Conservation (phyloP, 116 monocot species). For the Posidonia oceanica region DNA sequence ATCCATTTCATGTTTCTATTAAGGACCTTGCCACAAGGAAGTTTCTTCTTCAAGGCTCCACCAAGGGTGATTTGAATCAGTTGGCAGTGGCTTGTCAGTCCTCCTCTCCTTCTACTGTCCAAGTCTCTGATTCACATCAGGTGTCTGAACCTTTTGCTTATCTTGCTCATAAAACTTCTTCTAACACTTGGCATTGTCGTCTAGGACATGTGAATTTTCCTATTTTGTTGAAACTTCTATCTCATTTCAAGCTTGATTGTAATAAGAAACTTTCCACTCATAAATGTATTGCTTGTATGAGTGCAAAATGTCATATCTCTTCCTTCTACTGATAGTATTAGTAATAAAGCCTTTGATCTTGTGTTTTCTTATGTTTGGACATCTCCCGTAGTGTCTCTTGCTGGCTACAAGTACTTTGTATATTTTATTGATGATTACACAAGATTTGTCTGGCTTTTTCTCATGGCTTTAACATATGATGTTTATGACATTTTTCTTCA, state of each 20-base stretch:
- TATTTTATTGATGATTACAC: slow-evolving; percentile 8
- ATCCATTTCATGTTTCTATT: neutral
- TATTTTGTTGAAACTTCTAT: neutral
- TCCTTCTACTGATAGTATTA: neutral
- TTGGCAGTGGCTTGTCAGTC: neutral
- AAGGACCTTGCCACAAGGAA: neutral
- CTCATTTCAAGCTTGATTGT: neutral
- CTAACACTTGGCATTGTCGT: neutral
- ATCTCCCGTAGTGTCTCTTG: neutral
- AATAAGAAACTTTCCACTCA: neutral
- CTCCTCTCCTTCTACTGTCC: neutral
- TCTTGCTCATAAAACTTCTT: neutral
- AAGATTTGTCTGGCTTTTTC: neutral
- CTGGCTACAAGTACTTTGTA: neutral
- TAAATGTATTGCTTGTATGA: neutral
- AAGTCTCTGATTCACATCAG: neutral
- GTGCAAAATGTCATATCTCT: neutral
- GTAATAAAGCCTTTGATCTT: neutral
- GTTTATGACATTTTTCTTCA: neutral
- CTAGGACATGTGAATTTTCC: neutral
- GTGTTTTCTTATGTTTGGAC: slow-evolving; percentile 9
- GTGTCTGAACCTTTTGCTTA: neutral
- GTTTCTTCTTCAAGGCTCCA: neutral
- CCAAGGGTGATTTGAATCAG: neutral
- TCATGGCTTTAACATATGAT: neutral